These are phyloP conservation scores for Tolypocladium cylindrosporum DNA, from an alignment of 2,329 filamentous ascomycete species.

Conservation along the genomic window DNA sequence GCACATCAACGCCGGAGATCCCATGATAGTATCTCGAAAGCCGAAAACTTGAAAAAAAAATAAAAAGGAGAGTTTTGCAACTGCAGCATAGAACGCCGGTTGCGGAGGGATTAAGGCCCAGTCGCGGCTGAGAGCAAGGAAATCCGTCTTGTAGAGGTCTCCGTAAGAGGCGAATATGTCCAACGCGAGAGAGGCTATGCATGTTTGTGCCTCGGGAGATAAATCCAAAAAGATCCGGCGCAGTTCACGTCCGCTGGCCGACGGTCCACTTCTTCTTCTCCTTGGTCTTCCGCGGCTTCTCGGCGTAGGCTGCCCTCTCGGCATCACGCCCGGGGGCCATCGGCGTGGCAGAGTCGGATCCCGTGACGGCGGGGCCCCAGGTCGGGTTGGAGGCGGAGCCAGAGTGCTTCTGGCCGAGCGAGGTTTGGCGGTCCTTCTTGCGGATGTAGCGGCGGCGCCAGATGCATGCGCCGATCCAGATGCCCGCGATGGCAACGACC, in stretches of 20 bases:
- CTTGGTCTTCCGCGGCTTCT: constrained; percentile 16
- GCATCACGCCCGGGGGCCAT: constrained; percentile 6
- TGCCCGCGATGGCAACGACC: constrained; percentile 54
- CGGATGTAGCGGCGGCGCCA: constrained; percentile 66
- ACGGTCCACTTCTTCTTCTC: constrained; percentile 39
- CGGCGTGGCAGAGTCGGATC: constrained; percentile 12
- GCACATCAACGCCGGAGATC: not conserved
- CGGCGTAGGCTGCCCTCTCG: constrained; percentile 3
- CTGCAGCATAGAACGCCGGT: not conserved
- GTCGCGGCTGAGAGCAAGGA: not conserved
- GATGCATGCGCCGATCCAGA: constrained; percentile 59
- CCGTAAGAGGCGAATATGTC: not conserved
- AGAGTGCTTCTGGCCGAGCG: constrained; percentile 26
- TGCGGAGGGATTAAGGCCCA: not conserved
- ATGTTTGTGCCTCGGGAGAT: not conserved
- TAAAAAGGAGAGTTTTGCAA: no score
- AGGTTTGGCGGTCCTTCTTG: constrained; percentile 48
- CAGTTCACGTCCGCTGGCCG: constrained; percentile 28
- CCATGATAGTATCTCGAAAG: not conserved
- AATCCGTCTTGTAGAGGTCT: not conserved
- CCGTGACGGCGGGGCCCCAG: constrained; percentile 21
- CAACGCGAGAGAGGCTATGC: not conserved
- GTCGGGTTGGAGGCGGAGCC: constrained; percentile 24
- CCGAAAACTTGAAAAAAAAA: not conserved
- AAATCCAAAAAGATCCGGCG: not conserved